Evolutionary conservation across 495 filamentous ascomycete species (phyloP).

Genomic region (Aspergillus kassunensis): DNA sequence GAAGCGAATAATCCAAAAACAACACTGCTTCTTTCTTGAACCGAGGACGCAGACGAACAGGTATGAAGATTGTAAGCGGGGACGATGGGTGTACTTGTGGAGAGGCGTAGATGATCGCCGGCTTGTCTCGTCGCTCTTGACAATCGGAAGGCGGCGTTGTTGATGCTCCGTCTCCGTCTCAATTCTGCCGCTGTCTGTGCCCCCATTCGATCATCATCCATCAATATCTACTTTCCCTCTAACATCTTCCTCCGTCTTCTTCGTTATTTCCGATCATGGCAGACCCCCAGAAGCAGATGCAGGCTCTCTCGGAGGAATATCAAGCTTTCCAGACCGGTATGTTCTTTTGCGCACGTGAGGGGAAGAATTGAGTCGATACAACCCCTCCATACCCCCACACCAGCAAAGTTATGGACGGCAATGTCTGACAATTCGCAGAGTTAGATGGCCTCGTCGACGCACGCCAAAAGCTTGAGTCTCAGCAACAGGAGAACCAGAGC

Average conservation of each 20-base stretch:
- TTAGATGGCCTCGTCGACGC: constrained; percentile 70
- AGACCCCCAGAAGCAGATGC: constrained; percentile 62
- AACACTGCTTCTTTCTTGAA: too few species aligned
- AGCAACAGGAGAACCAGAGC: constrained; percentile 84
- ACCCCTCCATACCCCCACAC: neutral
- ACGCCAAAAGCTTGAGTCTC: constrained; percentile 90
- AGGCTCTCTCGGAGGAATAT: constrained; percentile 81
- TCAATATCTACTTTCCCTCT: constrained; percentile 20
- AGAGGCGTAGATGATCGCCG: constrained; percentile 5
- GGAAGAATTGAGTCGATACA: neutral
- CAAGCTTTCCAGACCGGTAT: constrained; percentile 79
- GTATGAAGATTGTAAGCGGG: neutral
- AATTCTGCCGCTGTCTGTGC: constrained; percentile 17
- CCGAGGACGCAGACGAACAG: neutral
- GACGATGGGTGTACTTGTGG: constrained; percentile 10
- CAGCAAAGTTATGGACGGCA: neutral
- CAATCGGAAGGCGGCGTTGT: constrained; percentile 10
- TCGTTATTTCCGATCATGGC: constrained; percentile 35
- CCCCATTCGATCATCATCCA: constrained; percentile 4
- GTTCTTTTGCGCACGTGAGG: neutral
- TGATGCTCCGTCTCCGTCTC: constrained; percentile 12
- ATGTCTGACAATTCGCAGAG: constrained; percentile 48
- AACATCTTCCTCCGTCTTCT: constrained; percentile 11
- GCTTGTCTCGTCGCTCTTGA: constrained; percentile 2
- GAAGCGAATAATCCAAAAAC: too few species aligned